Evolutionary conservation across 1,139 yeast genomes (phyloP), one percentile per base, ranked within the genome.

Genomic region (Nadsonia starkeyi-henricii): DNA sequence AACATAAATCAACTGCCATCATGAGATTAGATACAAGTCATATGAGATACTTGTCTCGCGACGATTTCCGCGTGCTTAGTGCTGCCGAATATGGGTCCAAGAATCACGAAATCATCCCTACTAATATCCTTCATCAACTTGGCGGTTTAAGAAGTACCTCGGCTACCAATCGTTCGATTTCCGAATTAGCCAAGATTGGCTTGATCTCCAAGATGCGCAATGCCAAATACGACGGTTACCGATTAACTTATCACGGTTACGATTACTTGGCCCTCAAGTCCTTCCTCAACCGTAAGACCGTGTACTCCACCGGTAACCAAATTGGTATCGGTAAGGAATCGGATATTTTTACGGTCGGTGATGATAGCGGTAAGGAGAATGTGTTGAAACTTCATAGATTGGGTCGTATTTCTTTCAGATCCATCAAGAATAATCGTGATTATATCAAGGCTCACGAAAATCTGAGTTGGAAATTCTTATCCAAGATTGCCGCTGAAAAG

Each of bases 291-390:
- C 73, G 89, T 56, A 78, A 81, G 46, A 73, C 86, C 0, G 64
- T 91, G 9, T 80, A 81, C 58, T 82, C 93, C 1, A 77, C 91
- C 13, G 97, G 96, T 18, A 74, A 81, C 44, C 85, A 84, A 21
- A 88, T 91, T 58, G 98, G 98, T 50, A 95, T 93, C 47, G 98
- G 98, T 59, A 91, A 91, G 63, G 98, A 91, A 64, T 86, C 96
- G 2, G 98, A 91, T 67, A 89, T 91, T 58, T 88, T 82, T 63
- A 75, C 91, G n/a, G 89, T 85, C 1, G 80, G 84, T 51, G 91
- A 84, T 58, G 69, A 74, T 12, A 62, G 73, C 23, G 94, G 94
- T 1, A 63, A 62, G 17, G 77, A 78, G 52, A 76, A 75, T 58
- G 96, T 89, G 13, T 65, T 93, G 61, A 91, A 91, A 65, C 82